Conservation (phyloP, 1,284 basidiomycete genomes). For the Melanopsichium pennsylvanicum region DNA sequence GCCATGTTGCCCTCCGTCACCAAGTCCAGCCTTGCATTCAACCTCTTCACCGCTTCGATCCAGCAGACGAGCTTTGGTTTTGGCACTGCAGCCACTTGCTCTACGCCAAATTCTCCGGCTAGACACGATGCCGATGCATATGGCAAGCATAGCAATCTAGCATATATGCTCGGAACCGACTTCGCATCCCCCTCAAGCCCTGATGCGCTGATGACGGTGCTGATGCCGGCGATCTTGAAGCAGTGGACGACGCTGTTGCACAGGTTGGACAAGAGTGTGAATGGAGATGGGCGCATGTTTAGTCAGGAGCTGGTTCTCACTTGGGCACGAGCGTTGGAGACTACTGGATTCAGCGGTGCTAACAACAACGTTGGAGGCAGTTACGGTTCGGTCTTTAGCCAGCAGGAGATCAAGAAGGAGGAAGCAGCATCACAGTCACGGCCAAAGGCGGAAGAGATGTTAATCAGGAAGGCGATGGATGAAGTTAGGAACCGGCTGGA, state of each 20-base stretch:
- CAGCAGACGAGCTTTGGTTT: conserved; percentile 24
- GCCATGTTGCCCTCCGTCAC: conserved; percentile 44
- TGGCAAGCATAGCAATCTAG: conserved; percentile 36
- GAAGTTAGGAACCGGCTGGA: conserved; percentile 43
- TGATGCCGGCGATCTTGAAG: conserved; percentile 54
- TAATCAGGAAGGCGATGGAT: conserved; percentile 48
- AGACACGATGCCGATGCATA: conserved; percentile 18
- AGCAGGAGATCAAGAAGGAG: conserved; percentile 5
- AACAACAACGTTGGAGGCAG: not conserved
- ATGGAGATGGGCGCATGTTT: conserved; percentile 61
- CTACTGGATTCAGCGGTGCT: not conserved
- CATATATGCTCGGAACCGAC: conserved; percentile 21
- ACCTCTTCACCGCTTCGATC: conserved; percentile 32
- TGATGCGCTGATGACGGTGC: conserved; percentile 52
- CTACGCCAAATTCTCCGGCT: conserved; percentile 1
- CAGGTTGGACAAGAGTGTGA: conserved; percentile 50
- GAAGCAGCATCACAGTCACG: too few species aligned
- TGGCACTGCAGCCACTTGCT: not conserved
- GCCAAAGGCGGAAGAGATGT: conserved; percentile 31
- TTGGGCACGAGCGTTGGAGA: conserved; percentile 51
- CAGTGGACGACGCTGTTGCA: conserved; percentile 57
- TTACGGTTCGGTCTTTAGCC: not conserved
- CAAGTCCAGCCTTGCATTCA: conserved; percentile 41
- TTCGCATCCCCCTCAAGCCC: conserved; percentile 41
- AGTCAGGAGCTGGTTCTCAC: conserved; percentile 52